Evolutionary conservation across 139 green algal species (phyloP).

Genomic region (Bryopsis sp.): DNA sequence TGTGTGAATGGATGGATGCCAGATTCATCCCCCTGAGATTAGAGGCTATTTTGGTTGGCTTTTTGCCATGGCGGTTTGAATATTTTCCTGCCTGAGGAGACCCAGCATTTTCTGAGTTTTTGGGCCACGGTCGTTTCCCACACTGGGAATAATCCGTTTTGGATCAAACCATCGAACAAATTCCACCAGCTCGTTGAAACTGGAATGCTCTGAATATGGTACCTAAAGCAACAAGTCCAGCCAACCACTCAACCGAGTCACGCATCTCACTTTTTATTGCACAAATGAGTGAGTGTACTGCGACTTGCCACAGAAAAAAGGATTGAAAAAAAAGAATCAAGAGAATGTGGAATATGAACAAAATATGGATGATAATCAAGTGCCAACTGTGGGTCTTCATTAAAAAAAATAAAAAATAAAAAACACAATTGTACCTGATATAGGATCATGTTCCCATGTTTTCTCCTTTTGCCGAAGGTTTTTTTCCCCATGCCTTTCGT

Average conservation of each 20-base stretch:
- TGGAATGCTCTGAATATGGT: constrained; percentile 73
- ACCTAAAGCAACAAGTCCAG: constrained; percentile 35
- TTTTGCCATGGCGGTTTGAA: no score
- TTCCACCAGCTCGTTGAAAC: constrained; percentile 50
- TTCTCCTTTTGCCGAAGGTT: constrained; percentile 19
- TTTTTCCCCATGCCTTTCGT: constrained; percentile 16
- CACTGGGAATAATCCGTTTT: constrained; percentile 44
- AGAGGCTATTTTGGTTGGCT: no score
- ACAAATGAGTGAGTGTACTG: neutral
- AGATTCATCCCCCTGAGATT: no score
- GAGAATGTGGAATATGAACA: no score
- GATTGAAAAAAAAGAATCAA: constrained; percentile 7
- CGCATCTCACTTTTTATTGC: neutral
- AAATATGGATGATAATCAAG: no score
- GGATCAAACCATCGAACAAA: constrained; percentile 62
- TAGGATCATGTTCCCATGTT: constrained; percentile 60
- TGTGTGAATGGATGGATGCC: no score
- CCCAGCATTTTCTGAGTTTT: constrained; percentile 31
- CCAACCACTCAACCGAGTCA: neutral
- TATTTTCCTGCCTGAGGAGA: constrained; percentile 23
- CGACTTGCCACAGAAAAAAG: neutral
- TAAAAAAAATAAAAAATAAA: no score
- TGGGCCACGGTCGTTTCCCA: constrained; percentile 52
- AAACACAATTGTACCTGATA: constrained; percentile 60
- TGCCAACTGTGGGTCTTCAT: no score